Evolutionary conservation across 2,329 filamentous ascomycete genomes (phyloP).

Genomic region (Eurotiales sp.): DNA sequence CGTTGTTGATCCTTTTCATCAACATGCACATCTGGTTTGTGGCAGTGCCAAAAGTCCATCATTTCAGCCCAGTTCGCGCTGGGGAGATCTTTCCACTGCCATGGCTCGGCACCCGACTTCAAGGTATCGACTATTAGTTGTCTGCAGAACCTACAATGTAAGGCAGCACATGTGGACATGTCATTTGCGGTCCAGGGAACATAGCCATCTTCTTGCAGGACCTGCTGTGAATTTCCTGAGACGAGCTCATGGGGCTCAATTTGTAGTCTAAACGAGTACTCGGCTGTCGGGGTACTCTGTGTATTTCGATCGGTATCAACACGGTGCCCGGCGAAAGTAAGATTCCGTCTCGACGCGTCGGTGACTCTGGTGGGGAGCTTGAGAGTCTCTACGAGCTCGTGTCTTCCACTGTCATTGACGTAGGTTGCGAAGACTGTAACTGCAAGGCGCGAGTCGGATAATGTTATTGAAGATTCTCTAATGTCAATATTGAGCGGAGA

Average conservation of each 20-base stretch:
- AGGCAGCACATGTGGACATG: conserved; percentile 28
- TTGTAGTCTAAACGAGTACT: conserved; percentile 53
- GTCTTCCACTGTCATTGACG: conserved; percentile 19
- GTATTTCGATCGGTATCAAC: not conserved
- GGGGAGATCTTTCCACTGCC: conserved; percentile 83
- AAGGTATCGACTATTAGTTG: conserved; percentile 25
- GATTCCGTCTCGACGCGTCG: conserved; percentile 22
- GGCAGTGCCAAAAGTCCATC: conserved; percentile 99
- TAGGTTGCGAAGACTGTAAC: conserved; percentile 35
- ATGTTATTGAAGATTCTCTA: conserved; percentile 22
- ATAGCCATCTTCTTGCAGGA: conserved; percentile 25
- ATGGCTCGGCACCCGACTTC: conserved; percentile 28
- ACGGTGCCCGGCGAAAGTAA: conserved; percentile 17
- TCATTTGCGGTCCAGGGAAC: conserved; percentile 38
- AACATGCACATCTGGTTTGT: conserved; percentile 67
- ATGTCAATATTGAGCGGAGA: conserved; percentile 2
- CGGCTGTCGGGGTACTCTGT: conserved; percentile 24
- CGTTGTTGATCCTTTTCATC: conserved; percentile 37
- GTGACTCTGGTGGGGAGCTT: conserved; percentile 45
- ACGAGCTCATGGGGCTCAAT: conserved; percentile 39
- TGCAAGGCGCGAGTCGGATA: conserved; percentile 33
- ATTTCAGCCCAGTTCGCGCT: conserved; percentile 99
- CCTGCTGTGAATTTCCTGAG: conserved; percentile 17
- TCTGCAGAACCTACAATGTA: conserved; percentile 39
- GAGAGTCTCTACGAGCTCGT: conserved; percentile 33